These are phyloP conservation scores for Pichia nanzhaoensis DNA, from an alignment of 805 yeast genomes.

Conservation along the genomic window DNA sequence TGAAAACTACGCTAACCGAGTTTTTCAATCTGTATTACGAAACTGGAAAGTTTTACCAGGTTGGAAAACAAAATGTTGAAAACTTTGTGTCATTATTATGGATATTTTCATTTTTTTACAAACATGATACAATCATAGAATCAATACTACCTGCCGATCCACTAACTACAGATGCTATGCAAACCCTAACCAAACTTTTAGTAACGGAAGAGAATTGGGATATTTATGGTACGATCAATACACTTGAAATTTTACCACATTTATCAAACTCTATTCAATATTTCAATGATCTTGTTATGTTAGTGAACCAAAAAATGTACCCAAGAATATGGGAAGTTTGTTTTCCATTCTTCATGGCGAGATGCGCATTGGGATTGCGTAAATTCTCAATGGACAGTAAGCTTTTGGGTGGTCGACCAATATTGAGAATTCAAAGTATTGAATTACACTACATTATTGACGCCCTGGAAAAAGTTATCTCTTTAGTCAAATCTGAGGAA, in stretches of 20 bases:
- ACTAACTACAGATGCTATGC: not conserved
- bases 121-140: slow-evolving; percentile 37
- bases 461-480: slow-evolving; percentile 31
- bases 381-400: slow-evolving; percentile 58
- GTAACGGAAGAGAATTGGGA: slow-evolving; percentile 39
- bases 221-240: slow-evolving; percentile 59
- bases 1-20: slow-evolving; percentile 28
- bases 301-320: slow-evolving; percentile 28
- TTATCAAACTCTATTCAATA: slow-evolving; percentile 47
- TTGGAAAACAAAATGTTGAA: slow-evolving; percentile 29
- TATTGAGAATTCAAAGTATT: slow-evolving; percentile 54
- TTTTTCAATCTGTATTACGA: slow-evolving; percentile 35
- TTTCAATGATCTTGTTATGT: slow-evolving; percentile 43
- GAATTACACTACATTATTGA: slow-evolving; percentile 48
- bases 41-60: not conserved
- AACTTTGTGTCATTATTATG: slow-evolving; percentile 46
- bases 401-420: slow-evolving; percentile 55
- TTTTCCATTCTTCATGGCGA: slow-evolving; percentile 44
- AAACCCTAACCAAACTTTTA: slow-evolving; percentile 17
- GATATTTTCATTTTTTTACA: slow-evolving; percentile 53
- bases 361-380: slow-evolving; percentile 56
- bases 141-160: slow-evolving; percentile 6
- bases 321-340: slow-evolving; percentile 24
- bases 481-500: not conserved
- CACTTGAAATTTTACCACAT: slow-evolving; percentile 38